phyloP scores from a whole-genome alignment of 2,329 filamentous ascomycete genomes.

The Aurifilum marmelostoma region DNA sequence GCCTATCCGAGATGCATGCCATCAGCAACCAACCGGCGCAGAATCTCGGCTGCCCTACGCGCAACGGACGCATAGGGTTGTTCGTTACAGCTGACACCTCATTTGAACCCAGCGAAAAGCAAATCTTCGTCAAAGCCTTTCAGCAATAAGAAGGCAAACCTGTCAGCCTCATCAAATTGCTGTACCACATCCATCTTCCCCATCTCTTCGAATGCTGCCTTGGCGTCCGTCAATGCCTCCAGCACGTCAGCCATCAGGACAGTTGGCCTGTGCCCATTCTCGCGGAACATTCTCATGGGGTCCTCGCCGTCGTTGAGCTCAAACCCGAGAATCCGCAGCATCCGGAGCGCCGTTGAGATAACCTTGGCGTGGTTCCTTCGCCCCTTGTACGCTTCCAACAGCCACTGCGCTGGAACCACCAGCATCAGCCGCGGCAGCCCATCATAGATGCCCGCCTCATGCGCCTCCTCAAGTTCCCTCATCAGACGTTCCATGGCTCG shows the following conservation, averaged over 20 bases:
- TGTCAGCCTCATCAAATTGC: not conserved
- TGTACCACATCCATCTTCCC: not conserved
- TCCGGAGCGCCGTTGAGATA: not conserved
- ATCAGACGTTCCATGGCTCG: conserved; percentile 38
- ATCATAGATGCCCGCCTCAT: conserved; percentile 39
- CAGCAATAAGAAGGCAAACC: not conserved
- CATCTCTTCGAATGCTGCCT: not conserved
- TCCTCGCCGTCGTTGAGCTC: not conserved
- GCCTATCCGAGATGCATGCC: not conserved
- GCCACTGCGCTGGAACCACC: conserved; percentile 43
- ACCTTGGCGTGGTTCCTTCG: conserved; percentile 33
- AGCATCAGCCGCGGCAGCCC: conserved; percentile 39
- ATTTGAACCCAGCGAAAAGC: not conserved
- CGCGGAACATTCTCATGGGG: not conserved
- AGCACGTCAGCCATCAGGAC: too few relatives aligned
- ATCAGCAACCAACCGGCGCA: too few relatives aligned
- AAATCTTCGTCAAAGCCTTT: not conserved
- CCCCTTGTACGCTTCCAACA: conserved; percentile 39
- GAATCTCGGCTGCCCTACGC: not conserved
- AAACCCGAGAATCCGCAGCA: not conserved
- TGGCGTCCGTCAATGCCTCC: too few relatives aligned
- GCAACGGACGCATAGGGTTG: not conserved
- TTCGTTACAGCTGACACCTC: not conserved
- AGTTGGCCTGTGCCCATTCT: not conserved
- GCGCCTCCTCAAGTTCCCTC: conserved; percentile 38